phyloP scores from a whole-genome alignment of 441 rosid species.

The Raphanus hybrid region DNA sequence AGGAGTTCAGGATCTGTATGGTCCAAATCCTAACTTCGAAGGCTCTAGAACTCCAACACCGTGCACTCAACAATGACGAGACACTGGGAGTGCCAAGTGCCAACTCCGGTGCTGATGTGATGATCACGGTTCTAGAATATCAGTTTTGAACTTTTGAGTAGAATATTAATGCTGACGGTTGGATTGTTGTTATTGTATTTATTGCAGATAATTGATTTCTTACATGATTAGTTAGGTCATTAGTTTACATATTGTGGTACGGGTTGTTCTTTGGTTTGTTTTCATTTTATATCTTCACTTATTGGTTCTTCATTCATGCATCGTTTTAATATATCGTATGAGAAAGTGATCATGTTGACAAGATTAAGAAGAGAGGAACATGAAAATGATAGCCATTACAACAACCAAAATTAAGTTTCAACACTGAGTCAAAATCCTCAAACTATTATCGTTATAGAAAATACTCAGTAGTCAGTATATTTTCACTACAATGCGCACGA shows the following conservation, averaged over 20 bases:
- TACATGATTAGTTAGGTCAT: neutral
- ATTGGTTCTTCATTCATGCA: neutral
- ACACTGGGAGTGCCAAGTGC: constrained; percentile 39
- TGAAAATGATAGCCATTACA: constrained; percentile 1
- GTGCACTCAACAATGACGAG: constrained; percentile 48
- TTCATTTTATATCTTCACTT: neutral
- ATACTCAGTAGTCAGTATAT: too few relatives aligned
- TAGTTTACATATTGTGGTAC: neutral
- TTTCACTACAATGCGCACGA: neutral
- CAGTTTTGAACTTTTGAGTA: constrained; percentile 35
- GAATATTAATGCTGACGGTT: constrained; percentile 39
- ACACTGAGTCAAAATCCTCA: too few relatives aligned
- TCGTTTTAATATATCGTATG: neutral
- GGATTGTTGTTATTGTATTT: constrained; percentile 43
- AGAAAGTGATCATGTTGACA: too few relatives aligned
- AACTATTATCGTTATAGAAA: too few relatives aligned
- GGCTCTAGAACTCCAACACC: constrained; percentile 46
- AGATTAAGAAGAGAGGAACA: neutral
- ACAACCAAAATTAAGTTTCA: neutral
- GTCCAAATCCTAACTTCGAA: constrained; percentile 64
- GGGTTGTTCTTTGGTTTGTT: neutral
- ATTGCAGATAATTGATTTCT: constrained; percentile 24
- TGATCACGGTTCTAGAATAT: constrained; percentile 20
- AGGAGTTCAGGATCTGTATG: constrained; percentile 73
- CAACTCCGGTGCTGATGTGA: constrained; percentile 33